phyloP scores from a whole-genome alignment of 2,329 filamentous ascomycete genomes.

The Aureobasidium melanogenum region DNA sequence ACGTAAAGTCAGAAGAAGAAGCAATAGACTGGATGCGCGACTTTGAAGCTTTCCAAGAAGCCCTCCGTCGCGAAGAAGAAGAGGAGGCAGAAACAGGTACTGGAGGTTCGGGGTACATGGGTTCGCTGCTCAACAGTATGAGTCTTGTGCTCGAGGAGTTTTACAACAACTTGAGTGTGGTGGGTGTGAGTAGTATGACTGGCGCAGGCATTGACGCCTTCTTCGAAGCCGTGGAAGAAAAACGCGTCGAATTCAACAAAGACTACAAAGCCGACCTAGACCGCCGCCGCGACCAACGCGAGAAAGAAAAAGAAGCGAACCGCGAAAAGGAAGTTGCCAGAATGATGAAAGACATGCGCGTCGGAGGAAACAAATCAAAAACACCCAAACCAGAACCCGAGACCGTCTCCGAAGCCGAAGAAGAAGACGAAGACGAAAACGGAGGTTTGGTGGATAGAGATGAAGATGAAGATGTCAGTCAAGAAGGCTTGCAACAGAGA shows the following conservation, averaged over 20 bases:
- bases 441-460: conserved; percentile 52
- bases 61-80: conserved; percentile 65
- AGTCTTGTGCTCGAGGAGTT: conserved; percentile 96
- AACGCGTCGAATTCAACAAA: conserved; percentile 75
- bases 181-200: conserved; percentile 87
- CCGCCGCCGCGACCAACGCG: conserved; percentile 63
- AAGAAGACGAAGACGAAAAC: conserved; percentile 38
- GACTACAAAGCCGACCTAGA: conserved; percentile 93
- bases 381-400: conserved; percentile 37
- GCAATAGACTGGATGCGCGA: conserved; percentile 99
- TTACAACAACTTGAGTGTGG: conserved; percentile 85
- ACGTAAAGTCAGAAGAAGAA: conserved; percentile 81
- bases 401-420: conserved; percentile 44
- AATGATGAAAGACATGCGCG: conserved; percentile 88
- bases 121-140: conserved; percentile 92
- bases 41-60: conserved; percentile 89
- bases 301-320: conserved; percentile 61
- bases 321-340: conserved; percentile 78
- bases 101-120: conserved; percentile 90
- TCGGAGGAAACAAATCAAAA: conserved; percentile 34
- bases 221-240: conserved; percentile 79
- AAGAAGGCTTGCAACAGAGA: conserved; percentile 60
- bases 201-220: conserved; percentile 89
- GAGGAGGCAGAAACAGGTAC: conserved; percentile 61
- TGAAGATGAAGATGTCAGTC: conserved; percentile 46